A percentile compares a stretch with the other conserved stretches of the same genome.
Conservation (phyloP, 148 eudicot species). For the Oxyria digyna region DNA sequence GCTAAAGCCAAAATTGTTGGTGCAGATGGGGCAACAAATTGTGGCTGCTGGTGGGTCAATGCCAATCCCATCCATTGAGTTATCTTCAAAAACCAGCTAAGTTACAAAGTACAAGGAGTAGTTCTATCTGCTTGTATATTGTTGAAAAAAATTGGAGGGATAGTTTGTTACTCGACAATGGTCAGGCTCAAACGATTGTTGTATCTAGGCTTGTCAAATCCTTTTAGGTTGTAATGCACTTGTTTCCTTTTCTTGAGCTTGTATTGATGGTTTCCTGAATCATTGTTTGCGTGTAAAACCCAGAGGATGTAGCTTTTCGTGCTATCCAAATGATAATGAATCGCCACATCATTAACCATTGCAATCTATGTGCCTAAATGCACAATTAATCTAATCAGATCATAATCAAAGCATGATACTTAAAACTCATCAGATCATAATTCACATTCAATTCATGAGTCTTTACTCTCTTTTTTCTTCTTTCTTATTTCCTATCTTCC, state of each 20-base stretch:
- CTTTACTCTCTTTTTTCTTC: too few relatives aligned
- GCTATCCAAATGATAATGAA: neutral
- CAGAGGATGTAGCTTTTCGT: neutral
- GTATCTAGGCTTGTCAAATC: neutral
- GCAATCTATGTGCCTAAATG: too few relatives aligned
- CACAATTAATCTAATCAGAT: too few relatives aligned
- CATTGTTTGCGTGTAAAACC: neutral
- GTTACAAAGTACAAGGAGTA: neutral
- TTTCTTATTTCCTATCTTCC: too few relatives aligned
- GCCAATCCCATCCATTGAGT: neutral
- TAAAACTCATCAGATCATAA: too few relatives aligned
- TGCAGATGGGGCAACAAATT: conserved; percentile 10
- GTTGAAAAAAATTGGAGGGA: neutral
- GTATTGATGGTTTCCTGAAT: neutral
- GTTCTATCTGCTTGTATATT: neutral
- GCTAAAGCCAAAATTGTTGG: neutral
- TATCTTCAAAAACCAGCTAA: conserved; percentile 6
- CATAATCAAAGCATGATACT: too few relatives aligned
- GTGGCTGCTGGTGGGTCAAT: conserved; percentile 10
- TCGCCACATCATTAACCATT: neutral
- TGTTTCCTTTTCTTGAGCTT: neutral
- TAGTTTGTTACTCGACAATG: neutral
- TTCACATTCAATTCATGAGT: too few relatives aligned
- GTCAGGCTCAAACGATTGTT: neutral
- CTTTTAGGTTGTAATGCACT: neutral